phyloP scores from a whole-genome alignment of 352 stramenopile genomes.

The Phytopythium cucurbitacearum region DNA sequence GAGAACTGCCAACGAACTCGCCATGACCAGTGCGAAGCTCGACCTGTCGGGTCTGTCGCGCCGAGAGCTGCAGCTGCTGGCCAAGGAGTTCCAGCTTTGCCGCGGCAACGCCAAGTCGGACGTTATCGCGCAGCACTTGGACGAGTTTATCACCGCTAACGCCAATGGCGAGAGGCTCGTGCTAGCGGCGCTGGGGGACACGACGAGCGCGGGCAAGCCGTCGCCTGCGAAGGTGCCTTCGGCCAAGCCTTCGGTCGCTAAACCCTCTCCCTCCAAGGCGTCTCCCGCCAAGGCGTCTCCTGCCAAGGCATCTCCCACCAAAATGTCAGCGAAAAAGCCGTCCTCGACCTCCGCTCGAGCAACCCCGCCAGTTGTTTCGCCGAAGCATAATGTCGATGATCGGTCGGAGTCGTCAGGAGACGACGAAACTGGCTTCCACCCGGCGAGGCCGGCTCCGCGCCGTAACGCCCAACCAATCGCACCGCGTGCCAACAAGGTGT shows the following conservation, averaged over 20 bases:
- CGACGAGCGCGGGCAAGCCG: conserved; percentile 5
- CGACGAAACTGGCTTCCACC: no score
- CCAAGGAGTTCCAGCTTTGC: conserved; percentile 60
- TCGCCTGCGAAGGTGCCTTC: not conserved
- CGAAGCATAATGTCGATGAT: no score
- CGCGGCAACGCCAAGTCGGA: conserved; percentile 66
- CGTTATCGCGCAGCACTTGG: conserved; percentile 45
- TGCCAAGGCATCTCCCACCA: not conserved
- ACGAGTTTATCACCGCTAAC: conserved; percentile 35
- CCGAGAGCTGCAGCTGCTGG: conserved; percentile 59
- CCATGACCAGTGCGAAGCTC: conserved; percentile 7
- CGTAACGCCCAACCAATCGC: no score
- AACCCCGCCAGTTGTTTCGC: no score
- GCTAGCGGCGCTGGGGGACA: conserved; percentile 14
- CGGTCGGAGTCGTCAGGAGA: no score
- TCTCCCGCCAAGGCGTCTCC: conserved; percentile 10
- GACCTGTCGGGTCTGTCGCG: conserved; percentile 41
- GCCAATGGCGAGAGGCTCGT: conserved; percentile 36
- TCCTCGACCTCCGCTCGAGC: no score
- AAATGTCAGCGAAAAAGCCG: not conserved
- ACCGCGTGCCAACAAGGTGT: no score
- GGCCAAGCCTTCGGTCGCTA: not conserved
- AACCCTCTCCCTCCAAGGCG: not conserved
- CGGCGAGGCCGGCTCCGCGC: no score
- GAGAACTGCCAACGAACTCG: not conserved